Evolutionary conservation across 768 basidiomycete species (phyloP), one percentile per base, ranked within the genome.

Genomic region (Nidularia sp.): DNA sequence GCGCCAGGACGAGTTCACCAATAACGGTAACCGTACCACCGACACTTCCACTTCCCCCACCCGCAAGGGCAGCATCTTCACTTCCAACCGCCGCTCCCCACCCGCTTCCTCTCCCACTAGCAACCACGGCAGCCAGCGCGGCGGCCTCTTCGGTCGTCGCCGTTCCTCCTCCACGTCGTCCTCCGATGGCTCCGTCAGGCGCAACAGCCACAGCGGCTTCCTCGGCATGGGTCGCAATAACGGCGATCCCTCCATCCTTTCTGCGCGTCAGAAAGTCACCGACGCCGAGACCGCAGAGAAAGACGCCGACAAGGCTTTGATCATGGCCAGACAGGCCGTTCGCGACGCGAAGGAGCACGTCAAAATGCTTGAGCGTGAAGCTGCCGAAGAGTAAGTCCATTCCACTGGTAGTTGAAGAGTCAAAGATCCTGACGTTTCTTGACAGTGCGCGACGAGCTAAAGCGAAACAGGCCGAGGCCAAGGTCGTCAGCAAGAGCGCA

Each of bases 391-490:
- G 81, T 83, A 62, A 62, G 80, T 62, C 7, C n/a, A 55, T 7
- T n/a, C 7, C 57, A 13, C 43, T 8, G 5, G 41, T 46, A 43
- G 18, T 49, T 45, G 47, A 5, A 9, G 9, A 34, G 22, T 41
- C 25, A 8, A n/a, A 31, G 50, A 48, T 52, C 9, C 29, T 58
- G 25, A 56, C 48, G 18, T n/a, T 34, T 39, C 49, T 51, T 46
- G 56, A n/a, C 57, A 81, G 80, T 32, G 70, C 74, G 25, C 66
- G 62, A 33, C 77, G 76, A 45, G 80, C 79, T 9, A 78, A 77
- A 62, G 71, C 74, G 5, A 82, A 81, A 57, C 78, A 79, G 54
- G 74, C 72, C 10, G 76, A 80, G 57, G 73, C 76, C 5, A 77
- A 78, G 60, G 65, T 67, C 15, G 75, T 83, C 57, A 74, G 69